Conservation (phyloP, 306 rosid species). For the Oxytropis ochrocephala region DNA sequence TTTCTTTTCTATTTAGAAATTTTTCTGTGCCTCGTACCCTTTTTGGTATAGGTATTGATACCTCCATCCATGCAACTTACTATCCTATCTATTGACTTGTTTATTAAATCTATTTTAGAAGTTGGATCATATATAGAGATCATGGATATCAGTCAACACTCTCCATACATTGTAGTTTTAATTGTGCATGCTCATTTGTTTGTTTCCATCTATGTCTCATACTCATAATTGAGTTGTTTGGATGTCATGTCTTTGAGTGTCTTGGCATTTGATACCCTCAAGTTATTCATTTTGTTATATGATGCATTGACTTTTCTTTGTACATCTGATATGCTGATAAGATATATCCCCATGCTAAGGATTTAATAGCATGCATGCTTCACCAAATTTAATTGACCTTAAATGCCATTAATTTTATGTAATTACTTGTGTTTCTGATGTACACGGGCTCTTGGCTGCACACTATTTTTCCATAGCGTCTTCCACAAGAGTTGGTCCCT, state of each 20-base stretch:
- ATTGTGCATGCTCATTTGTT: not conserved
- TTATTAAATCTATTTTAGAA: not conserved
- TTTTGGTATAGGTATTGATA: not conserved
- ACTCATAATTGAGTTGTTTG: not conserved
- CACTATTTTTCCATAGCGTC: not conserved
- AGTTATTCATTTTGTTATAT: not conserved
- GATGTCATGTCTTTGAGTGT: not conserved
- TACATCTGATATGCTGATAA: not conserved
- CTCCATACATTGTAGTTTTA: not conserved
- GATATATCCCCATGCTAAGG: not conserved
- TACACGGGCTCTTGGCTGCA: not conserved
- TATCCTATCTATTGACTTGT: not conserved
- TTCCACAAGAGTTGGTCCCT: not conserved
- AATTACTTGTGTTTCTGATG: not conserved
- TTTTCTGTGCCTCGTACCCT: not conserved
- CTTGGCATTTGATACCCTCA: constrained; percentile 12
- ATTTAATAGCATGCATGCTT: not conserved
- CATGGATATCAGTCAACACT: not conserved
- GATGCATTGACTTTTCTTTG: not conserved
- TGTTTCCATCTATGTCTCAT: not conserved
- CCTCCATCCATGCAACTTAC: not conserved
- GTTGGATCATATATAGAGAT: not conserved
- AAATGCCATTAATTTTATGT: not conserved
- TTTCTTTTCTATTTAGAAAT: not conserved
- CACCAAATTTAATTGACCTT: not conserved